Conservation (phyloP, 2,329 filamentous ascomycete species). For the Neodidymelliopsis sp. region DNA sequence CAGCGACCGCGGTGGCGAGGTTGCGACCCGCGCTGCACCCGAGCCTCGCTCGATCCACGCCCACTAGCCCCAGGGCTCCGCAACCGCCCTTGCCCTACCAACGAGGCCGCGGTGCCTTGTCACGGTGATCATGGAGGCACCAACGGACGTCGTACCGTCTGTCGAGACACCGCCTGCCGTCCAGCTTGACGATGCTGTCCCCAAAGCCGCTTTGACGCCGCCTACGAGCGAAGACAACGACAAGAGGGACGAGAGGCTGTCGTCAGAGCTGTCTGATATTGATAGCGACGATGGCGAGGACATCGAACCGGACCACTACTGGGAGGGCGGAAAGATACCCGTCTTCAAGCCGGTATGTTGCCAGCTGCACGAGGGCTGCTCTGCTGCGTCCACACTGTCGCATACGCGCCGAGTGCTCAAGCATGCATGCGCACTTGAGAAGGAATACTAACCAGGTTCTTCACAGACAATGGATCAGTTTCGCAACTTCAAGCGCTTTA, state of each 20-base stretch:
- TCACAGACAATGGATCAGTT: conserved; percentile 86
- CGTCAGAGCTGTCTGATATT: conserved; percentile 58
- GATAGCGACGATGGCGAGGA: conserved; percentile 66
- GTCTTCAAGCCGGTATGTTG: conserved; percentile 84
- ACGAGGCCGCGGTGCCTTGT: conserved; percentile 27
- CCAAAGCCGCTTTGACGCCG: conserved; percentile 57
- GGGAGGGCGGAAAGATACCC: conserved; percentile 80
- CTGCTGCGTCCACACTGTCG: conserved; percentile 4
- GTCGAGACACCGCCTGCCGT: conserved; percentile 38
- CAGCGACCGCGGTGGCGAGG: conserved; percentile 36
- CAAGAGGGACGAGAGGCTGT: conserved; percentile 54
- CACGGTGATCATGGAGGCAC: conserved; percentile 38
- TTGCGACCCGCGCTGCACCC: conserved; percentile 37
- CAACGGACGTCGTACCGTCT: conserved; percentile 41
- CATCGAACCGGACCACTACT: conserved; percentile 85
- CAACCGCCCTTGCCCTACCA: conserved; percentile 25
- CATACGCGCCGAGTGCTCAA: conserved; percentile 13
- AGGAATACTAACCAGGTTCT: conserved; percentile 26
- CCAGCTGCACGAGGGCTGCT: conserved; percentile 9
- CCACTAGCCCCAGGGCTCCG: conserved; percentile 33
- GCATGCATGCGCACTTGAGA: background rate
- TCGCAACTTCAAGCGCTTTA: conserved; percentile 88
- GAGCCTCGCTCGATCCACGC: conserved; percentile 33
- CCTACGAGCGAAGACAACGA: conserved; percentile 61
- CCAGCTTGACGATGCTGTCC: conserved; percentile 35